phyloP scores from a whole-genome alignment of 148 eudicot genomes.

The Agrostemma githago region DNA sequence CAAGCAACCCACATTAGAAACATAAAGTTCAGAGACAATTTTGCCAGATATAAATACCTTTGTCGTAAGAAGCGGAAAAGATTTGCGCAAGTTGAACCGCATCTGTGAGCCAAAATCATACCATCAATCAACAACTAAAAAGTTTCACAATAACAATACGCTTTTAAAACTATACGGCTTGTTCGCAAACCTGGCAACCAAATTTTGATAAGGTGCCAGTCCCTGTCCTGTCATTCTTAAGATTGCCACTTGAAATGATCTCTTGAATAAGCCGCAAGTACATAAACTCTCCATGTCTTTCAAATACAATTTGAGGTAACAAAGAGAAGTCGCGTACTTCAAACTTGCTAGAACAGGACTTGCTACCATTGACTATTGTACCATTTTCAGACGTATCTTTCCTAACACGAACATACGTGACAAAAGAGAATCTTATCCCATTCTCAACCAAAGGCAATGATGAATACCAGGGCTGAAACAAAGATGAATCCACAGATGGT shows the following conservation, averaged over 20 bases:
- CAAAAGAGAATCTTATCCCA: conserved; percentile 51
- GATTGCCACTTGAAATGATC: conserved; percentile 56
- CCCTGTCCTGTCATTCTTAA: conserved; percentile 81
- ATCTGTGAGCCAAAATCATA: background rate
- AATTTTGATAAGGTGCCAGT: conserved; percentile 86
- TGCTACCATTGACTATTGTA: conserved; percentile 30
- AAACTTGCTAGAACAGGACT: conserved; percentile 33
- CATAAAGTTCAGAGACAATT: background rate
- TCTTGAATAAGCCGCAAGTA: conserved; percentile 69
- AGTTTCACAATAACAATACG: background rate
- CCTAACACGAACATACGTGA: conserved; percentile 80
- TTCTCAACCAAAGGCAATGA: conserved; percentile 68
- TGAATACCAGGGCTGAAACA: conserved; percentile 83
- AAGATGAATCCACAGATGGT: conserved; percentile 54
- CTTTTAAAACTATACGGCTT: conserved; percentile 1
- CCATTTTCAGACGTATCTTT: conserved; percentile 30
- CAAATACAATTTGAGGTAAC: conserved; percentile 60
- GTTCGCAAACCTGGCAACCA: conserved; percentile 79
- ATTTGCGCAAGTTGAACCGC: conserved; percentile 14
- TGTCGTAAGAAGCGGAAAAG: conserved; percentile 62
- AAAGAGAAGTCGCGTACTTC: conserved; percentile 58
- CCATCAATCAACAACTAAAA: conserved; percentile 7
- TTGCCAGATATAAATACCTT: conserved; percentile 37
- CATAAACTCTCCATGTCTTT: conserved; percentile 78
- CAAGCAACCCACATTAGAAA: background rate